phyloP scores from a whole-genome alignment of 768 basidiomycete genomes.

The Trametes maxima region DNA sequence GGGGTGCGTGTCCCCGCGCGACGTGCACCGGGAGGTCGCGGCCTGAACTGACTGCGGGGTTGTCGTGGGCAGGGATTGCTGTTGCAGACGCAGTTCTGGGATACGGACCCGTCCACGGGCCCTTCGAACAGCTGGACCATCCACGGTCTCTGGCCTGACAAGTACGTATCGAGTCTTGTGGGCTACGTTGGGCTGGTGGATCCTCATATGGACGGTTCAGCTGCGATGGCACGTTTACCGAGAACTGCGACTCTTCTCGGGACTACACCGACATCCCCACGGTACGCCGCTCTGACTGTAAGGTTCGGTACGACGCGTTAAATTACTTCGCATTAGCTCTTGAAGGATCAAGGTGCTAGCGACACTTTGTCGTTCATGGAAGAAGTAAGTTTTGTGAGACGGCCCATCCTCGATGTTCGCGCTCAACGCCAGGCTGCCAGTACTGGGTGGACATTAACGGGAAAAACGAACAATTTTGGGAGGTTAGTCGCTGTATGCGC shows the following conservation, averaged over 20 bases:
- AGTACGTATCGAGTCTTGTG: conserved; percentile 39
- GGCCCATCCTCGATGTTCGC: not conserved
- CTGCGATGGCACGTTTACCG: conserved; percentile 49
- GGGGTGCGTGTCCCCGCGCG: conserved; percentile 47
- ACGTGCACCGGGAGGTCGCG: not conserved
- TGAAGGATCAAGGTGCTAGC: conserved; percentile 57
- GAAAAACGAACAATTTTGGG: conserved; percentile 66
- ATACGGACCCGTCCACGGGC: conserved; percentile 62
- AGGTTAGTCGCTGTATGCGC: conserved; percentile 42
- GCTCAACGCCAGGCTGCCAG: conserved; percentile 38
- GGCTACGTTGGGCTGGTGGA: not conserved
- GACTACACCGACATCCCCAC: conserved; percentile 46
- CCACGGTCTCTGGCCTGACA: conserved; percentile 72
- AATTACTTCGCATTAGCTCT: conserved; percentile 43
- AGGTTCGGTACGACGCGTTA: not conserved
- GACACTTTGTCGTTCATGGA: conserved; percentile 63
- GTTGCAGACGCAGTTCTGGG: conserved; percentile 75
- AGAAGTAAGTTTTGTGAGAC: conserved; percentile 16
- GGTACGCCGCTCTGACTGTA: conserved; percentile 32
- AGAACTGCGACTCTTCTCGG: conserved; percentile 45
- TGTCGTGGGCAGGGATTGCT: conserved; percentile 52
- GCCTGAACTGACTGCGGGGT: not conserved
- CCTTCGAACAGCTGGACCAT: conserved; percentile 74
- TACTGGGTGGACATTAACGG: conserved; percentile 67
- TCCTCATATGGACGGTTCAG: conserved; percentile 36